Conservation (phyloP, 129 eudicot genomes). For the Flaveria ramosissima region DNA sequence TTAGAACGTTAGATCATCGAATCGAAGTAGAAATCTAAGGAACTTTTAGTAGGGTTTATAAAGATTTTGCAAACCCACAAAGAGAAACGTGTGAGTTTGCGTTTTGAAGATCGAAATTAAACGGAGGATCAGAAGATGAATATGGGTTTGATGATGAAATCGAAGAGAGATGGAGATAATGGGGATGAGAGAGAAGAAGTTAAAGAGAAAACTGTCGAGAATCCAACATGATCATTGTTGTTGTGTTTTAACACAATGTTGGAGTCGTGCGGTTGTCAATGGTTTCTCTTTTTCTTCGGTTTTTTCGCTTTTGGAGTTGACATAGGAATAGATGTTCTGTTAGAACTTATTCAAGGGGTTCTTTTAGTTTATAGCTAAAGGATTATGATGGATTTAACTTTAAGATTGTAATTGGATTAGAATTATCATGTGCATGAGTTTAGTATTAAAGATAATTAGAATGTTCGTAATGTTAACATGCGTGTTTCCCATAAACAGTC, state of each 20-base stretch:
- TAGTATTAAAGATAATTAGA: too few species aligned
- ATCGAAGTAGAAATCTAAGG: background rate
- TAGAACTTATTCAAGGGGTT: background rate
- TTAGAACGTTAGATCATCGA: background rate
- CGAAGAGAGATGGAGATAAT: conserved; percentile 23
- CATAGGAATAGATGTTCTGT: background rate
- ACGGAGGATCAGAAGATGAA: conserved; percentile 19
- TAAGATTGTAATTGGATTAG: too few species aligned
- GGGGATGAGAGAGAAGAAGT: background rate
- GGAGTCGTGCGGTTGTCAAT: conserved; percentile 23
- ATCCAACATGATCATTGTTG: conserved; percentile 15
- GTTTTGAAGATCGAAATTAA: conserved; percentile 23
- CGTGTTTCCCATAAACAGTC: too few species aligned
- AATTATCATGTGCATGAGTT: too few species aligned
- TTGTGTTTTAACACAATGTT: background rate
- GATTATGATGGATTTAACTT: too few species aligned
- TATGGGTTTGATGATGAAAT: conserved; percentile 20
- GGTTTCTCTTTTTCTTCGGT: background rate
- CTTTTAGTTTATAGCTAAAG: too few species aligned
- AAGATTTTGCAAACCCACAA: conserved; percentile 20
- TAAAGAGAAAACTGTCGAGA: conserved; percentile 16
- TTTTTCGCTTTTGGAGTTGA: background rate
- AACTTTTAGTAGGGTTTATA: conserved; percentile 29
- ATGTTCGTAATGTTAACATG: too few species aligned
- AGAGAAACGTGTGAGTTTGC: conserved; percentile 13